A percentile compares a stretch with the other conserved stretches of the same genome.
These are phyloP conservation scores for Heterobasidion parviporum DNA, from an alignment of 1,284 basidiomycete genomes.

Conservation along the genomic window DNA sequence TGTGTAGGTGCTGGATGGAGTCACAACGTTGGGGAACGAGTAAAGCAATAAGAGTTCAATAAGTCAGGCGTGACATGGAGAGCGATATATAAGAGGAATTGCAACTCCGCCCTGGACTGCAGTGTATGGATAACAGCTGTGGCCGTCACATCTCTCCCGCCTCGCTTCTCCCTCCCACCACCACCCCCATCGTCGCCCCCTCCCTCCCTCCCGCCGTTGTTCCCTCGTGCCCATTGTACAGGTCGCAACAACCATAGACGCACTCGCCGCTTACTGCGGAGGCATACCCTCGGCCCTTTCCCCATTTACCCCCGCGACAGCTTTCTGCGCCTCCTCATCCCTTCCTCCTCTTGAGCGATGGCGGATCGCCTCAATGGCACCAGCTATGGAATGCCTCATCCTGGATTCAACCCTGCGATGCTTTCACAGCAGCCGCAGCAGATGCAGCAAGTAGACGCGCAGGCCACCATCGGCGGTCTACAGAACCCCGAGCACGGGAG, in stretches of 20 bases:
- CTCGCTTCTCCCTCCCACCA: conserved; percentile 16
- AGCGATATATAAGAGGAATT: conserved; percentile 4
- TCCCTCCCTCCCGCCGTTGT: conserved; percentile 17
- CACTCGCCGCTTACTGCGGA: conserved; percentile 6
- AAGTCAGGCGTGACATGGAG: not conserved
- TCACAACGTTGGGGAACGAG: not conserved
- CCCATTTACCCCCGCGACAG: conserved; percentile 18
- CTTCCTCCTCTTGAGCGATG: conserved; percentile 34
- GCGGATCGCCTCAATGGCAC: conserved; percentile 42
- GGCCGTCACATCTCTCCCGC: conserved; percentile 5
- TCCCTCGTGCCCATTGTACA: conserved; percentile 7
- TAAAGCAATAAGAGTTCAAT: not conserved
- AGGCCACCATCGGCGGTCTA: conserved; percentile 33
- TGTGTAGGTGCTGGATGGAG: too few relatives aligned
- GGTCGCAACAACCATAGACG: conserved; percentile 9
- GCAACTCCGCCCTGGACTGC: conserved; percentile 14
- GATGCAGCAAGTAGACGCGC: conserved; percentile 22
- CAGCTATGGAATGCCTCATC: conserved; percentile 40
- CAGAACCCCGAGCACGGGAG: conserved; percentile 36
- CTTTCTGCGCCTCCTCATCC: conserved; percentile 12
- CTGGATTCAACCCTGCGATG: conserved; percentile 34
- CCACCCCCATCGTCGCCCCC: conserved; percentile 15
- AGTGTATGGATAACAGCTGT: conserved; percentile 12
- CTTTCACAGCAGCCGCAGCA: conserved; percentile 25
- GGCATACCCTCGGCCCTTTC: not conserved